phyloP scores from a whole-genome alignment of 768 basidiomycete species.

The Rhizopogon vesiculosus region DNA sequence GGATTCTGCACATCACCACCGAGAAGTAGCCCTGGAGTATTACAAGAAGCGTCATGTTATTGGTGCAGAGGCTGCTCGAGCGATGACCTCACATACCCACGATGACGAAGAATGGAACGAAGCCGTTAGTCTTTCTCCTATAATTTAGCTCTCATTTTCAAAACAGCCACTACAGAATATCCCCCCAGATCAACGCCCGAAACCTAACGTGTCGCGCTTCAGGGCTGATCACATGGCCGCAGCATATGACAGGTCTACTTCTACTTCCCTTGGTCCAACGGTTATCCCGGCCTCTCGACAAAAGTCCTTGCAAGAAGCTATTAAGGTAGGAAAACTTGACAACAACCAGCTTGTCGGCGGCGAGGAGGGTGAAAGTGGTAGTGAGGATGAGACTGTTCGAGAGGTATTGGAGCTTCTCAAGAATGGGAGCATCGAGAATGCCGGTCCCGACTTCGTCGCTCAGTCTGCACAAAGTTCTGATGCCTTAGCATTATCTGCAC shows the following conservation, averaged over 20 bases:
- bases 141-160: conserved; percentile 2
- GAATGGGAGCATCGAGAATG: conserved; percentile 48
- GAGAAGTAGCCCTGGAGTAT: conserved; percentile 72
- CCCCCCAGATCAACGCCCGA: conserved; percentile 38
- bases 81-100: conserved; percentile 44
- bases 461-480: background rate
- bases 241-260: conserved; percentile 40
- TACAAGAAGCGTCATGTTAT: conserved; percentile 55
- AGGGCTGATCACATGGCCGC: conserved; percentile 52
- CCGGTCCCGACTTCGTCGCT: conserved; percentile 39
- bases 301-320: conserved; percentile 45
- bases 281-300: conserved; percentile 40
- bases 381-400: conserved; percentile 45
- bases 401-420: conserved; percentile 48
- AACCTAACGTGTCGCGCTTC: conserved; percentile 58
- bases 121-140: conserved; percentile 29
- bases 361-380: conserved; percentile 48
- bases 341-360: conserved; percentile 45
- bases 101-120: conserved; percentile 40
- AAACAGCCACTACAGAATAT: conserved; percentile 29
- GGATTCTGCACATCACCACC: conserved; percentile 62
- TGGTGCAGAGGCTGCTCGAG: conserved; percentile 47
- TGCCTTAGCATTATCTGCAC: background rate
- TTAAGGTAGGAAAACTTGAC: conserved; percentile 56
- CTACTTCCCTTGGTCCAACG: conserved; percentile 37